Conservation (phyloP, 2,329 filamentous ascomycete genomes). For the Thelonectria discophora region DNA sequence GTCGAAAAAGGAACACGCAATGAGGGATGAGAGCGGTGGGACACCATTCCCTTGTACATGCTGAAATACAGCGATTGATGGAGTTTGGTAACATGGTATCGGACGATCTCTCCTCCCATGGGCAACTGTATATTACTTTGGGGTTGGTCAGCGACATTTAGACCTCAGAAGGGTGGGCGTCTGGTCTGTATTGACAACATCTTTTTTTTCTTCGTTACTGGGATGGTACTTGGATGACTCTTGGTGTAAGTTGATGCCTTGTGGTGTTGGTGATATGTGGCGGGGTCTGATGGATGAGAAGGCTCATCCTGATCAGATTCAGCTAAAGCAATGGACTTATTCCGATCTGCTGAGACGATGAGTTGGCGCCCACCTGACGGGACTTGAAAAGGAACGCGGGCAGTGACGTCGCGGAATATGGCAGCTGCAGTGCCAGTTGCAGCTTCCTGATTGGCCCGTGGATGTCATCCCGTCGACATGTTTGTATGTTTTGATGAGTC, state of each 20-base stretch:
- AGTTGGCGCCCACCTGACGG: too few species aligned
- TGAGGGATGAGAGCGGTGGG: conserved; percentile 29
- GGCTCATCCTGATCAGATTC: neutral
- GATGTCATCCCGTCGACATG: neutral
- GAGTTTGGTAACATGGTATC: conserved; percentile 52
- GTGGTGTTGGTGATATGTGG: neutral
- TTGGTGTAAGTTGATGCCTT: neutral
- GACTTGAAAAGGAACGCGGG: neutral
- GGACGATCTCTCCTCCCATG: conserved; percentile 64
- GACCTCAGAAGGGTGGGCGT: conserved; percentile 51
- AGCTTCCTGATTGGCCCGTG: neutral
- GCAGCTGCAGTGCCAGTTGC: neutral
- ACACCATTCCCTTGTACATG: conserved; percentile 43
- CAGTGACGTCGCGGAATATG: neutral
- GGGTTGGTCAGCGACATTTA: conserved; percentile 56
- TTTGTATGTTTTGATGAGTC: neutral
- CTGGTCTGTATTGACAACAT: conserved; percentile 45
- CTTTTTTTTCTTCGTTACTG: neutral
- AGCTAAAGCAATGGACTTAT: too few species aligned
- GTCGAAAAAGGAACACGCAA: conserved; percentile 24
- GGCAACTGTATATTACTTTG: conserved; percentile 61
- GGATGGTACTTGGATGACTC: neutral
- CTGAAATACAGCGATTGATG: conserved; percentile 43
- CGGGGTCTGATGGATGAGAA: neutral
- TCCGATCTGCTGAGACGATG: too few species aligned